Evolutionary conservation across 1,284 basidiomycete species (phyloP), one percentile per base, ranked within the genome.

Genomic region (Boletus sp.): DNA sequence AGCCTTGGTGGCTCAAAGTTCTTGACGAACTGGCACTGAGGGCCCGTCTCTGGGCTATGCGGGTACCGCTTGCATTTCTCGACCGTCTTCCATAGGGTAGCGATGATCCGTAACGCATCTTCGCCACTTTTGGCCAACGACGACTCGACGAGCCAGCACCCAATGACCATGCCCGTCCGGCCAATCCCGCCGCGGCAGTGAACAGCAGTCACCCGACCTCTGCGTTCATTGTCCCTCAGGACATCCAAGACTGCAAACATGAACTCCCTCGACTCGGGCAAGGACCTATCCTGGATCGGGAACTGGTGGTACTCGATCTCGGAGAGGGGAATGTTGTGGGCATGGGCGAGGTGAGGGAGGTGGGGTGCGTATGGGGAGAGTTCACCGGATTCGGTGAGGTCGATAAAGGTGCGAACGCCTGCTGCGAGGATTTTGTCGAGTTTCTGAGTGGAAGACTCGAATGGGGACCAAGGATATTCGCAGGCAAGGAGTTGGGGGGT

Each of bases 141-240:
- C 37, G 83, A 83, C 73, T 90, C 84, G 47, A 91, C 86, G 46
- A 91, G 82, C 88, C 88, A 90, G 69, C 89, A 91, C 13, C 90
- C 88, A 52, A 91, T 82, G 33, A 91, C 86, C 76, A 89, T 82
- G 19, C 89, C 89, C 2, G 89, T 91, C 47, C 89, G 76, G 3
- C 89, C 89, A 56, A 91, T 91, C 0, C 89, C 89, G 9, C 89
- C 90, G 19, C 88, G 81, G 69, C 89, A 91, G 69, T 91, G 90
- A 6, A 91, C 88, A 11, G 88, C 89, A 23, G 77, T 78, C 49
- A 85, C 79, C 21, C 88, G 79, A 1, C 81, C 83, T 2, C 83
- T 78, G 16, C 68, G 68, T 64, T 85, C 82, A 65, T 87, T 87
- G 68, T 86, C 84, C 33, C 79, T 68, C 16, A 90, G 75, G 16